Evolutionary conservation across 305 asterid species (phyloP), one percentile per base, ranked within the genome.

Genomic region (Andrographis paniculata): DNA sequence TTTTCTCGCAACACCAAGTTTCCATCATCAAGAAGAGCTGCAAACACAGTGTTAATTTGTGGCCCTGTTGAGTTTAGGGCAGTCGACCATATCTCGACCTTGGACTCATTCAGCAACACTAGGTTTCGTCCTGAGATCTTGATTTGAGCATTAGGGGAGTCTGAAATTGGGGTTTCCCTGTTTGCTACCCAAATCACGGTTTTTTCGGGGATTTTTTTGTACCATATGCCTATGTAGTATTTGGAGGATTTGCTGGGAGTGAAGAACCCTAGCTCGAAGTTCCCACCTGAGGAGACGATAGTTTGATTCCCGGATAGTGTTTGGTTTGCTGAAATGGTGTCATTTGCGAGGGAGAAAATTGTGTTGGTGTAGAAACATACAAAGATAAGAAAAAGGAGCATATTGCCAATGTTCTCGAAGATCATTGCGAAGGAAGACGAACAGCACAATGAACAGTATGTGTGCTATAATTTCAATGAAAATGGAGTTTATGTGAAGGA

Each of bases 141-240:
- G 27, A 78, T 57, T 37, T 46, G 47, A 2, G 78, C 68, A 20
- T 68, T 18, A 4, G 33, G 50, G 16, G 44, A 64, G 50, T 72
- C 72, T 12, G 60, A 63, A 4, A 78, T 50, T 0, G 80, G 83
- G 17, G 20, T 38, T 5, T 54, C 72, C 58, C 83, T 64, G 53
- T 78, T 65, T 14, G 50, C 3, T 62, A 8, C 56, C 61, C 75
- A 24, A 80, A 72, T 21, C 74, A 72, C 79, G 22, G 77, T 72
- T 50, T 4, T 36, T n/a, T 2, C 9, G 20, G 35, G 14, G 1
- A 78, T 27, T 18, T 52, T 69, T 15, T 30, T 43, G 62, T 72
- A 78, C 87, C 87, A 75, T 20, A 78, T 72, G 23, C 80, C 87
- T 22, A 78, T 50, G 21, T 75, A 78, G 42, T 66, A 65, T 14